Conservation (phyloP, 2,329 filamentous ascomycete genomes). For the Helminthosporium solani region DNA sequence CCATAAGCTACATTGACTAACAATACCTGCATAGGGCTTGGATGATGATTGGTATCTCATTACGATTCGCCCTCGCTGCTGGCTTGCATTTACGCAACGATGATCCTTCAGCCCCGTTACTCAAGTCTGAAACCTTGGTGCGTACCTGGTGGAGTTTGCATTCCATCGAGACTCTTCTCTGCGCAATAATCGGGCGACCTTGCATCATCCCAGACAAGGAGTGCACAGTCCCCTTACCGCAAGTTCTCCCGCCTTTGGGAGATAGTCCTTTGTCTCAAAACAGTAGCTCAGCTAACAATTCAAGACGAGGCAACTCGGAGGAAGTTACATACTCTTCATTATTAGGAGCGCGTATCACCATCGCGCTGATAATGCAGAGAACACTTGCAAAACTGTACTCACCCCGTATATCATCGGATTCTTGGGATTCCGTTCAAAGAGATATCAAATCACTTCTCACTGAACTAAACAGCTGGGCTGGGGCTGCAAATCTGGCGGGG, state of each 20-base stretch:
- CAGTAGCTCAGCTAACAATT: background rate
- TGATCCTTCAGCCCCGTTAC: constrained; percentile 15
- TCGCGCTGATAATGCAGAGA: constrained; percentile 19
- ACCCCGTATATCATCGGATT: constrained; percentile 26
- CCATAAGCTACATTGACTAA: background rate
- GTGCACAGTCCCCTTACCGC: constrained; percentile 32
- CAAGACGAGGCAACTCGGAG: constrained; percentile 5
- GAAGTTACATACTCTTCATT: constrained; percentile 3
- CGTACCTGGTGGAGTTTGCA: constrained; percentile 43
- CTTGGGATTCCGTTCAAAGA: constrained; percentile 36
- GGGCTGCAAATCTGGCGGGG: constrained; percentile 22
- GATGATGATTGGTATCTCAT: constrained; percentile 36
- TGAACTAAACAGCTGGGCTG: constrained; percentile 32
- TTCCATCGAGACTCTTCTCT: constrained; percentile 35
- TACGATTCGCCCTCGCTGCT: constrained; percentile 38
- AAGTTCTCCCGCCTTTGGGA: constrained; percentile 13
- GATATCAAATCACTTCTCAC: constrained; percentile 26
- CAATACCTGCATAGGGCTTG: constrained; percentile 35
- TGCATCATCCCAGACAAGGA: constrained; percentile 30
- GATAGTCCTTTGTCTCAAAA: background rate
- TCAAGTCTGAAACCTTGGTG: constrained; percentile 30
- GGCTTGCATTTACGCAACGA: constrained; percentile 41
- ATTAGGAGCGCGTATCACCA: constrained; percentile 11
- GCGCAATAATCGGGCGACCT: constrained; percentile 40
- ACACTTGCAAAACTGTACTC: constrained; percentile 32